Evolutionary conservation across 768 basidiomycete species (phyloP), one percentile per base, ranked within the genome.

Genomic region (Naematelia encephala): DNA sequence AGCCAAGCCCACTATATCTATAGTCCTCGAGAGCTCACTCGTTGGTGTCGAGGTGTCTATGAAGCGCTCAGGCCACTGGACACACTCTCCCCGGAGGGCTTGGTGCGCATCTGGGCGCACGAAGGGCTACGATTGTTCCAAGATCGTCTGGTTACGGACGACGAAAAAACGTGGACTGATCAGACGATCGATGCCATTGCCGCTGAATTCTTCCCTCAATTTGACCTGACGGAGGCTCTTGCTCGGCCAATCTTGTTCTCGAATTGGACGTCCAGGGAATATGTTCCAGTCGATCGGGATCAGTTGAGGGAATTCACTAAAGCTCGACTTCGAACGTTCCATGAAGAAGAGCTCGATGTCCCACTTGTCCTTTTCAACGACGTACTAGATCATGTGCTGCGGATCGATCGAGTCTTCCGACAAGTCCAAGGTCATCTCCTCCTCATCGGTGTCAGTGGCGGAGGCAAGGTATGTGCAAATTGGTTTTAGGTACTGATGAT

Each of bases 1-100:
- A 79, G 87, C n/a, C 96, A 99, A 78, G 96, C 94, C 0, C 96
- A 99, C 76, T 99, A 99, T 75, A 89, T 99, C 44, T 99, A 99
- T 83, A 90, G 88, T 82, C 96, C 96, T 68, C 90, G 96, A 82
- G 96, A 99, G 76, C 85, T 99, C 26, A 98, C 96, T 1, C 85
- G 96, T 52, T 99, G 96, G 96, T 85, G 90, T 30, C 85, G 96
- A 62, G 96, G 96, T 70, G 88, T 99, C 59, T 98, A 94, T 73
- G 96, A 98, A 76, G 92, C 96, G 10, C 89, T 99, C 59, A 86
- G 87, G 26, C 94, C 96, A 5, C 80, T 99, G 54, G 96, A 98
- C 78, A 85, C 86, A n/a, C 81, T 99, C 26, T 86, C 90, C 4
- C 87, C 94, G 5, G 94, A 99, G 70, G 96, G 96, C 11, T 84